Evolutionary conservation across 2,329 filamentous ascomycete genomes (phyloP).

Genomic region (Aspergillaceae sp.): DNA sequence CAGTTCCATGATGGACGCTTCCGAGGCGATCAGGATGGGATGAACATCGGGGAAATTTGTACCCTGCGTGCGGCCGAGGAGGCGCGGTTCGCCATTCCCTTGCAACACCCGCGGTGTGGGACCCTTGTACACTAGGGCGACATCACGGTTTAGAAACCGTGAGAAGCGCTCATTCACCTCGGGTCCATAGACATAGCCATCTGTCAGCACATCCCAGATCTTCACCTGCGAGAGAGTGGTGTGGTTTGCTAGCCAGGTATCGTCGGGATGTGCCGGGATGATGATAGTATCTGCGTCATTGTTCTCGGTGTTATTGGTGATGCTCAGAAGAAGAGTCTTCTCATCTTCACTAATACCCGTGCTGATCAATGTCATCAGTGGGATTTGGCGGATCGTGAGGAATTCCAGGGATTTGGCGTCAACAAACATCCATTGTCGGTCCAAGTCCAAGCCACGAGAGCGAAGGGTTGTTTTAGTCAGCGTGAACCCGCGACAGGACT

Average conservation of each 20-base stretch:
- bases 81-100: constrained; percentile 47
- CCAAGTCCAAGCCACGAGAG: constrained; percentile 51
- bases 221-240: constrained; percentile 43
- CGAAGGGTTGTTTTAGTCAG: constrained; percentile 45
- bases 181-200: constrained; percentile 47
- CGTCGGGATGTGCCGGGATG: constrained; percentile 48
- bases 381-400: constrained; percentile 53
- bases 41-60: constrained; percentile 55
- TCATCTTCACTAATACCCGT: constrained; percentile 41
- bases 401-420: constrained; percentile 47
- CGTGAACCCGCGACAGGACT: constrained; percentile 56
- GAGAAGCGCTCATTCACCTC: constrained; percentile 47
- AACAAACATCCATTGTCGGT: constrained; percentile 60
- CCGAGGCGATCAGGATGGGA: constrained; percentile 48
- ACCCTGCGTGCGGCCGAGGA: constrained; percentile 46
- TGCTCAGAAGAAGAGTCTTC: constrained; percentile 36
- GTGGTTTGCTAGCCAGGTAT: constrained; percentile 47
- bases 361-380: constrained; percentile 55
- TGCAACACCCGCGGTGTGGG: constrained; percentile 47
- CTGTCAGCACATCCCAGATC: constrained; percentile 53
- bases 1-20: constrained; percentile 50
- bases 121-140: constrained; percentile 54
- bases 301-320: constrained; percentile 35
- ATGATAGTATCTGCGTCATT: constrained; percentile 31
- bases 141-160: constrained; percentile 47